phyloP scores from a whole-genome alignment of 2,329 filamentous ascomycete genomes.

The Cordyceps militaris region DNA sequence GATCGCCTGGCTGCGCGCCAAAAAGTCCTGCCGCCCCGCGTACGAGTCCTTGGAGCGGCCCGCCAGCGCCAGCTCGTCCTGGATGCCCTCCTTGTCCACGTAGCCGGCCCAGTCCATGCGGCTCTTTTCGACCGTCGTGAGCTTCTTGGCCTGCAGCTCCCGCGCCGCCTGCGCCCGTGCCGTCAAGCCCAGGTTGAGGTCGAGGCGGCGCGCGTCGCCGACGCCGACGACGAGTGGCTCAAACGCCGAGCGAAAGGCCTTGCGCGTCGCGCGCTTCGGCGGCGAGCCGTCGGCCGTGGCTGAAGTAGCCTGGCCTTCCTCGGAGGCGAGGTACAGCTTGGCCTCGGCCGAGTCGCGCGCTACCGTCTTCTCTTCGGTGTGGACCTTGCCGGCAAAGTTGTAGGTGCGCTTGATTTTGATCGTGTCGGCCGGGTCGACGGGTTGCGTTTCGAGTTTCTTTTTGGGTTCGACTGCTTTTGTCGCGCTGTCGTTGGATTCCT shows the following conservation, averaged over 20 bases:
- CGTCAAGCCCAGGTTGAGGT: conserved; percentile 52
- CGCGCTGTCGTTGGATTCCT: not conserved
- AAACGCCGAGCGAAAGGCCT: conserved; percentile 55
- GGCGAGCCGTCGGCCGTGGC: conserved; percentile 21
- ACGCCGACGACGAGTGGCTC: conserved; percentile 43
- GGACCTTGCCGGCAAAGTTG: conserved; percentile 66
- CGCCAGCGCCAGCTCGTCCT: conserved; percentile 59
- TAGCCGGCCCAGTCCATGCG: conserved; percentile 67
- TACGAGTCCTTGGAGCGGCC: conserved; percentile 60
- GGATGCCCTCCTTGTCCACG: conserved; percentile 64
- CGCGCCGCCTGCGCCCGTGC: conserved; percentile 41
- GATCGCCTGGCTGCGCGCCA: conserved; percentile 56
- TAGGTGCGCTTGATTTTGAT: conserved; percentile 65
- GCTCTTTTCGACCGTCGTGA: conserved; percentile 66
- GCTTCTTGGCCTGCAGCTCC: conserved; percentile 51
- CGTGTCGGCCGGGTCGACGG: conserved; percentile 30
- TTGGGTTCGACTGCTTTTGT: not conserved
- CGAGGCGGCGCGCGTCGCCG: conserved; percentile 36
- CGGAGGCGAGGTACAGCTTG: conserved; percentile 53
- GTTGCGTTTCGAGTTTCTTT: conserved; percentile 19
- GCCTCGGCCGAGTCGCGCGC: conserved; percentile 59
- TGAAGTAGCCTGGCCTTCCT: conserved; percentile 28
- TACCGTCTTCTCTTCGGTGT: conserved; percentile 65
- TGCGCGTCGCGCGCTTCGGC: conserved; percentile 40
- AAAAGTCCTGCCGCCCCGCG: conserved; percentile 55